A percentile compares a stretch with the other conserved stretches of the same genome.
phyloP scores from a whole-genome alignment of 768 basidiomycete genomes.

The Panaeolus papilionaceus region DNA sequence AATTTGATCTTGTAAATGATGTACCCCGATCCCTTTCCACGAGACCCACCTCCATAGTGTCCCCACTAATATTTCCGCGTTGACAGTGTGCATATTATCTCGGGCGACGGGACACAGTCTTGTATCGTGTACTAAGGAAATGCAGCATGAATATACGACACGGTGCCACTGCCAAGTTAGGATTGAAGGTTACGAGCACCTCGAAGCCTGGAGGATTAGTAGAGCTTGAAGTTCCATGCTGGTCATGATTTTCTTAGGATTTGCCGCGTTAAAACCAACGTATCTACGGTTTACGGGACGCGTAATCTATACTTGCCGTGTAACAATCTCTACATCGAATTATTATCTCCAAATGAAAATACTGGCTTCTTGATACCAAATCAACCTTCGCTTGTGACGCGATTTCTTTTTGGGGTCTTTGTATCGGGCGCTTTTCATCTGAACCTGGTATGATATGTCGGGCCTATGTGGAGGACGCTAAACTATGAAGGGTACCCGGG shows the following conservation, averaged over 20 bases:
- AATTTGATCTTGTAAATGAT: background rate
- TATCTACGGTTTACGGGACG: background rate
- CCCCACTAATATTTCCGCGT: slow-evolving; percentile 1
- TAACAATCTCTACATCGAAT: background rate
- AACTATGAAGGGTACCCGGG: background rate
- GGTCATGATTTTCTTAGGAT: background rate
- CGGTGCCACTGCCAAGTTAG: background rate
- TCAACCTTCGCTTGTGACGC: background rate
- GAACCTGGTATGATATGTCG: background rate
- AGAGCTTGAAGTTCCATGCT: no score
- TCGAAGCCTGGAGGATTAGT: no score
- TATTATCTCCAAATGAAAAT: background rate
- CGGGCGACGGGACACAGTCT: background rate
- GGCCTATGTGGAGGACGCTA: background rate
- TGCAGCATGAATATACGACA: background rate
- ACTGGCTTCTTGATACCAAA: background rate
- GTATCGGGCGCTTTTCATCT: slow-evolving; percentile 6
- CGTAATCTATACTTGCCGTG: background rate
- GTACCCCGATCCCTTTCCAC: slow-evolving; percentile 1
- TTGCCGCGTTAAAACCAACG: background rate
- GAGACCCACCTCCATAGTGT: background rate
- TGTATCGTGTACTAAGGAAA: background rate
- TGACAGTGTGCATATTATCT: background rate
- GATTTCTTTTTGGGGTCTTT: background rate
- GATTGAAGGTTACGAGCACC: no score